A percentile compares a stretch with the other conserved stretches of the same genome.
Evolutionary conservation across 257 asterid genomes (phyloP).

Genomic region (Euphrasia confusa): DNA sequence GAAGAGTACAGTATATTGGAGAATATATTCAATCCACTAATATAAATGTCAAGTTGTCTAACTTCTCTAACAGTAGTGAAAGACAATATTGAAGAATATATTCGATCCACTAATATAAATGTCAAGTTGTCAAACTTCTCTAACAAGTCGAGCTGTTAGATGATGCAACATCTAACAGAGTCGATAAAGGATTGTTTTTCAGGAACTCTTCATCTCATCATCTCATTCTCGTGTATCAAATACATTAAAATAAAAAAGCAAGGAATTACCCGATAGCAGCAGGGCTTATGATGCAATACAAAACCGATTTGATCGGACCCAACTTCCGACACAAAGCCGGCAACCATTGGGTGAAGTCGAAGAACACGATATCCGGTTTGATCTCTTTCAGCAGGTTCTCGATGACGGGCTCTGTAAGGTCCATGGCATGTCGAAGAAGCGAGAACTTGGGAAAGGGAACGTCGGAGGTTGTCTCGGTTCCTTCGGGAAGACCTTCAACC

Average conservation of each 20-base stretch:
- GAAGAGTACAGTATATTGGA: too few species aligned
- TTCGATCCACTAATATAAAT: too few species aligned
- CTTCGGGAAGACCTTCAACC: slow-evolving; percentile 40
- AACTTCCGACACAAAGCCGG: slow-evolving; percentile 30
- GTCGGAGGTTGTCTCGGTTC: slow-evolving; percentile 45
- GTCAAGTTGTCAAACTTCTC: too few species aligned
- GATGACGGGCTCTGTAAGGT: slow-evolving; percentile 29
- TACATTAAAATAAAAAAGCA: neutral
- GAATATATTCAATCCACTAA: too few species aligned
- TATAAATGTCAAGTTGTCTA: too few species aligned
- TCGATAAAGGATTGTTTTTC: too few species aligned
- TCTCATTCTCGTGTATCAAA: too few species aligned
- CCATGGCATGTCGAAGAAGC: slow-evolving; percentile 45
- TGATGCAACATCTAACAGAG: too few species aligned
- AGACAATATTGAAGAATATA: too few species aligned
- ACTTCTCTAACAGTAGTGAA: too few species aligned
- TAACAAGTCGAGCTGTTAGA: too few species aligned
- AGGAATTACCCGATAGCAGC: slow-evolving; percentile 24
- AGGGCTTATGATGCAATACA: slow-evolving; percentile 35
- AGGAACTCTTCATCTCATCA: too few species aligned
- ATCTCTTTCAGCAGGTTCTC: slow-evolving; percentile 27
- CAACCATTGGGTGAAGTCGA: slow-evolving; percentile 47
- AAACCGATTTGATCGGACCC: slow-evolving; percentile 25
- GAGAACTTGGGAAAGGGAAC: slow-evolving; percentile 36
- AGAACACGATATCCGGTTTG: slow-evolving; percentile 38